Conservation (phyloP, 2,329 filamentous ascomycete species). For the Cladophialophora chaetospira region DNA sequence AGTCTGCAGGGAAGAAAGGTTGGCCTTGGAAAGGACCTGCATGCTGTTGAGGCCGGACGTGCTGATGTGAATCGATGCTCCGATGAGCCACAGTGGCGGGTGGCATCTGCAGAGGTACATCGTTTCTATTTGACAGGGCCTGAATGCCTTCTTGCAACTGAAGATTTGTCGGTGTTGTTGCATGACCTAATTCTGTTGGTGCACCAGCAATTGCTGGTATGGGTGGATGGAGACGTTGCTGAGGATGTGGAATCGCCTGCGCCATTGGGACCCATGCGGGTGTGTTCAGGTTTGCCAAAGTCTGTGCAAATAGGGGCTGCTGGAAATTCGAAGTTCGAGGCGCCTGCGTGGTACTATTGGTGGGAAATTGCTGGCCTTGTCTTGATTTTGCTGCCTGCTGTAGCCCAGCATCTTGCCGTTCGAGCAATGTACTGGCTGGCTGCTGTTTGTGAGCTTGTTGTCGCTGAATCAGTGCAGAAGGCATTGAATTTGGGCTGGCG, state of each 20-base stretch:
- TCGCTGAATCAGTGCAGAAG: background rate
- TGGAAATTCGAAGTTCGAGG: background rate
- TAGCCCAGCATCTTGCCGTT: background rate
- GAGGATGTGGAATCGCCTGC: background rate
- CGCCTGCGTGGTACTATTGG: background rate
- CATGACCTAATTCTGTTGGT: background rate
- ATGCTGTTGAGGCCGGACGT: background rate
- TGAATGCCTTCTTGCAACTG: background rate
- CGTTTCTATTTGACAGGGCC: background rate
- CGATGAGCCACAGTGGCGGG: too few species aligned
- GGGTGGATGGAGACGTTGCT: background rate
- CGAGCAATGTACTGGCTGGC: background rate
- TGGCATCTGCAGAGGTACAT: too few species aligned
- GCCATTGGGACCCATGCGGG: background rate
- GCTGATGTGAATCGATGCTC: too few species aligned
- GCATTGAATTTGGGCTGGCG: background rate
- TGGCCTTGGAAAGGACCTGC: background rate
- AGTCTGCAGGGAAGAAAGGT: constrained; percentile 9
- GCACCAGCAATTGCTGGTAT: background rate
- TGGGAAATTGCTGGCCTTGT: background rate
- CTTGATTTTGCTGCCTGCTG: background rate
- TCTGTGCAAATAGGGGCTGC: background rate
- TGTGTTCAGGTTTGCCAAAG: background rate
- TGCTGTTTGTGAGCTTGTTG: background rate
- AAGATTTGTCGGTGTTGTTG: background rate